phyloP scores from a whole-genome alignment of 768 basidiomycete species.

The Xerocomellus dryophilus region DNA sequence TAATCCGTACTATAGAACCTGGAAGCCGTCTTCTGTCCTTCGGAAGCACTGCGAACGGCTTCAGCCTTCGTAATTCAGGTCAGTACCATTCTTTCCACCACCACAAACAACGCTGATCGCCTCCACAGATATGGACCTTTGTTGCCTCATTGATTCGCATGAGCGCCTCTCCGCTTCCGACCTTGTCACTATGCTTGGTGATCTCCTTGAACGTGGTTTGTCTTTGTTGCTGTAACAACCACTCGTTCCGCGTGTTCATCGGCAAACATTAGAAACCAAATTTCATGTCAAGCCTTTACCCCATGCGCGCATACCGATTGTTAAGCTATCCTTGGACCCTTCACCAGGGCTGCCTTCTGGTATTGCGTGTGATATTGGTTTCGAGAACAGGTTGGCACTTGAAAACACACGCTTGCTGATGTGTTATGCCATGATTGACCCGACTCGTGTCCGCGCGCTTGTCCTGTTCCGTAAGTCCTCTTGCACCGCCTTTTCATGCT shows the following conservation, averaged over 20 bases:
- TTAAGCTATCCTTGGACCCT: slow-evolving; percentile 91
- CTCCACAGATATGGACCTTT: slow-evolving; percentile 91
- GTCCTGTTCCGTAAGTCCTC: slow-evolving; percentile 88
- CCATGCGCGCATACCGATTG: slow-evolving; percentile 96
- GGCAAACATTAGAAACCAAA: slow-evolving; percentile 72
- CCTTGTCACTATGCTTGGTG: slow-evolving; percentile 91
- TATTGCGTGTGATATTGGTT: slow-evolving; percentile 97
- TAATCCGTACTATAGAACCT: slow-evolving; percentile 94
- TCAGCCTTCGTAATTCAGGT: slow-evolving; percentile 96
- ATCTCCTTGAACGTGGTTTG: slow-evolving; percentile 89
- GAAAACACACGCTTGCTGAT: slow-evolving; percentile 95
- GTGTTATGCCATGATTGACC: slow-evolving; percentile 97
- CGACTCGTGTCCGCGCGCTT: slow-evolving; percentile 86
- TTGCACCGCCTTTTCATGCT: slow-evolving; percentile 7
- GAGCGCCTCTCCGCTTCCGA: slow-evolving; percentile 78
- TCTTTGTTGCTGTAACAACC: slow-evolving; percentile 16
- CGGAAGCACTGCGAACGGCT: slow-evolving; percentile 95
- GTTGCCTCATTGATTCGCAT: slow-evolving; percentile 89
- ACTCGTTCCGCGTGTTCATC: slow-evolving; percentile 12
- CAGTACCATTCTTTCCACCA: slow-evolving; percentile 17
- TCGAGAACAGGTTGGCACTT: slow-evolving; percentile 93
- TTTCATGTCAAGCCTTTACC: slow-evolving; percentile 95
- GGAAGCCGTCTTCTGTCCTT: slow-evolving; percentile 88
- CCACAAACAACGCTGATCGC: slow-evolving; percentile 10
- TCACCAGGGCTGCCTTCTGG: slow-evolving; percentile 78